These are phyloP conservation scores for Thamnidium elegans DNA, from an alignment of 192 early-diverging fungal genomes.

Conservation along the genomic window DNA sequence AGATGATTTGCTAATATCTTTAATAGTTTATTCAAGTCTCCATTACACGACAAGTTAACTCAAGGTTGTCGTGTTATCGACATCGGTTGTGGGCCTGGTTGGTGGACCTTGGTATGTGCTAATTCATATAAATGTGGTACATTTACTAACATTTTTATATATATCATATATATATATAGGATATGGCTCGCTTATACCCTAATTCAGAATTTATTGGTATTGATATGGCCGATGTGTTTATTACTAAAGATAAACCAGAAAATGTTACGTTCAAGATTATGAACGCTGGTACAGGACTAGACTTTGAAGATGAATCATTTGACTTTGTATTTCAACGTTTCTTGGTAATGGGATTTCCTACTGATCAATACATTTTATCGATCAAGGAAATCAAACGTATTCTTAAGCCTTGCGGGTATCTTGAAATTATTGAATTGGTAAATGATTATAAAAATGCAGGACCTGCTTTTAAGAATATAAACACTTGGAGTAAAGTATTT, in stretches of 20 bases:
- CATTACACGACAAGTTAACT: slow-evolving; percentile 25
- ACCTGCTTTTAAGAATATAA: slow-evolving; percentile 24
- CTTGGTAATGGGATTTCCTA: slow-evolving; percentile 34
- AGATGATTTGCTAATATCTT: not conserved
- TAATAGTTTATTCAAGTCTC: slow-evolving; percentile 24
- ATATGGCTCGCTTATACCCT: slow-evolving; percentile 36
- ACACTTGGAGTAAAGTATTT: slow-evolving; percentile 22
- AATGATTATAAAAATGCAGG: slow-evolving; percentile 20
- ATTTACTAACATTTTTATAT: not conserved
- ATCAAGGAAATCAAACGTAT: slow-evolving; percentile 31
- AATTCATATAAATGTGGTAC: not conserved
- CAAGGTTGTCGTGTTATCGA: slow-evolving; percentile 33
- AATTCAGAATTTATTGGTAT: slow-evolving; percentile 37
- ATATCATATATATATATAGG: slow-evolving; percentile 15
- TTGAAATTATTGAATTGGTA: slow-evolving; percentile 34
- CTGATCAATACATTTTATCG: slow-evolving; percentile 13
- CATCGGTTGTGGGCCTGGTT: slow-evolving; percentile 39
- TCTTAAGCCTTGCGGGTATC: slow-evolving; percentile 26
- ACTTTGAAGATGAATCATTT: slow-evolving; percentile 30
- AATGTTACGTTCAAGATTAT: slow-evolving; percentile 24
- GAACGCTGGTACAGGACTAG: slow-evolving; percentile 26
- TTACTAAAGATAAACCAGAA: slow-evolving; percentile 7
- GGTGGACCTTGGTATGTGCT: slow-evolving; percentile 30
- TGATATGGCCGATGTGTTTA: slow-evolving; percentile 34
- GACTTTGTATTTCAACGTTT: slow-evolving; percentile 40